Evolutionary conservation across 441 rosid genomes (phyloP), one percentile per base, ranked within the genome.

Genomic region (Gossypium gossypioides): DNA sequence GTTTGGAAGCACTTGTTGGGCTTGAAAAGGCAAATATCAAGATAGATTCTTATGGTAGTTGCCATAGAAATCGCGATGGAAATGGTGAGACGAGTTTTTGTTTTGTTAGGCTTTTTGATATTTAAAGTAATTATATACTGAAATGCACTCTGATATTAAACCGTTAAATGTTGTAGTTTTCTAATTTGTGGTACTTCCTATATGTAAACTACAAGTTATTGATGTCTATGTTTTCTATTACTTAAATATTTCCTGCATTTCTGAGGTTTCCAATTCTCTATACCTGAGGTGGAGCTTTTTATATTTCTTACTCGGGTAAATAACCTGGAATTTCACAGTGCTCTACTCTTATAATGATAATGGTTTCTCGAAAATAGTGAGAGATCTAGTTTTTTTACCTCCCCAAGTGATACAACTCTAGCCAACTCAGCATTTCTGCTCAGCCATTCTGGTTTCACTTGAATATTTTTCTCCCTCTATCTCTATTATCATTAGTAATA

Each of bases 1-100:
- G 96, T 59, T 66, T 93, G 80, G 87, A 86, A 79, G 98, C 91
- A 71, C 95, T 91, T 61, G 85, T 85, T 67, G 85, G 79, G 32
- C 92, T 90, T 69, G 90, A 85, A 83, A 83, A 78, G 46, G 75
- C 79, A 0, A 82, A 86, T 48, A 59, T 90, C 65, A 71, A 62
- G 76, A 88, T 93, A 72, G 96, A 88, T 84, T 93, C 97, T 67
- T 93, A 91, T 78, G 97, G 98, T 69, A 76, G 78, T 68, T 93
- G 93, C 85, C 96, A 88, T 63, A 78, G 86, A 40, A 93, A 87
- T 77, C 89, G 69, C 25, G 83, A 91, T 60, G 97, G 88, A 66
- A 83, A 78, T 61, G 95, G 96, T 93, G 58, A 71, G 48, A 4
- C 1, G 6, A 52, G 61, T 68, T 19, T 65, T 6, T 64, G 60